Conservation (phyloP, 2,329 filamentous ascomycete species). For the Fusarium graminum region DNA sequence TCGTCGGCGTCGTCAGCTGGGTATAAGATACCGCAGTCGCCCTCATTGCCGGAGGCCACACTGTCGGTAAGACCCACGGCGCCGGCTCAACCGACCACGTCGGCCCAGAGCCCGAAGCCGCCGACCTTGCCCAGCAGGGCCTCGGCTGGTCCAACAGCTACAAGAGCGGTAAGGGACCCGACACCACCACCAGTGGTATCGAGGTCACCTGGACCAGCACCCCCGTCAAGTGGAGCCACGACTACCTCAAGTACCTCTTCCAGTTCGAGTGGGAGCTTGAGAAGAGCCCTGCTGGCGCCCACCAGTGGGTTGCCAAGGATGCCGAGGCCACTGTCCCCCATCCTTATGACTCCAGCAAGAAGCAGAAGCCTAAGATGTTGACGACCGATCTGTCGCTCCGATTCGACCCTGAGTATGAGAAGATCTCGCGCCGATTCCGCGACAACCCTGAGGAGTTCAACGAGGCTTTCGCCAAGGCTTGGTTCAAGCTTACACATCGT, state of each 20-base stretch:
- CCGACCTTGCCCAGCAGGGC: conserved; percentile 74
- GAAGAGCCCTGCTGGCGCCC: conserved; percentile 80
- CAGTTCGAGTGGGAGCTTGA: conserved; percentile 82
- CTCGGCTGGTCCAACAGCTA: conserved; percentile 78
- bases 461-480: conserved; percentile 78
- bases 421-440: conserved; percentile 79
- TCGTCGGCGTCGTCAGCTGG: too few species aligned
- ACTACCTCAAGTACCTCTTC: conserved; percentile 82
- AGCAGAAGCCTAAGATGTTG: conserved; percentile 37
- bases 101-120: conserved; percentile 75
- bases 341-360: conserved; percentile 50
- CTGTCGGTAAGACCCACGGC: conserved; percentile 87
- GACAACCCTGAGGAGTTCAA: conserved; percentile 77
- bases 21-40: conserved; percentile 71
- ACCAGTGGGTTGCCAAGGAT: conserved; percentile 80
- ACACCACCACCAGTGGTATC: conserved; percentile 81
- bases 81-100: conserved; percentile 61
- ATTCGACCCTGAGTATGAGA: conserved; percentile 80
- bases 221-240: conserved; percentile 74
- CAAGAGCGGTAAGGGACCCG: conserved; percentile 74
- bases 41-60: conserved; percentile 82
- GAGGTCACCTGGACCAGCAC: conserved; percentile 85
- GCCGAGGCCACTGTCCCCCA: conserved; percentile 51
- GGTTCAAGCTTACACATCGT: conserved; percentile 88
- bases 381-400: conserved; percentile 69